phyloP scores from a whole-genome alignment of 1,284 basidiomycete species.

The Xerocomus minutiporus region DNA sequence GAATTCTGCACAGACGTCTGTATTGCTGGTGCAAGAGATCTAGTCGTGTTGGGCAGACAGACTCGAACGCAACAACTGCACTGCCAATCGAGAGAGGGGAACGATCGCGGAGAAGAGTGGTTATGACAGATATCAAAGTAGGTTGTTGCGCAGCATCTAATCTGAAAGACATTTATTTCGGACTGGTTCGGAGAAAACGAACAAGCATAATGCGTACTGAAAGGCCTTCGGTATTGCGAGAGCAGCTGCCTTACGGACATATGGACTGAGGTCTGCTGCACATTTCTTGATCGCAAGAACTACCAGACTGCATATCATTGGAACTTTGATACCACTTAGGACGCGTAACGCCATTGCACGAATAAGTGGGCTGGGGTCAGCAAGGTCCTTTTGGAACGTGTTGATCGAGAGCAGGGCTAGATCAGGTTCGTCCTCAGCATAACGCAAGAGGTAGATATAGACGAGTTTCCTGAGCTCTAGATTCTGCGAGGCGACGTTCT shows the following conservation, averaged over 20 bases:
- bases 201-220: slow-evolving; percentile 49
- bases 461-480: slow-evolving; percentile 96
- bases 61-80: slow-evolving; percentile 80
- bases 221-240: slow-evolving; percentile 85
- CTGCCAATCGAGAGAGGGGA: slow-evolving; percentile 88
- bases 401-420: slow-evolving; percentile 96
- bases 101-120: slow-evolving; percentile 73
- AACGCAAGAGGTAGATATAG: slow-evolving; percentile 94
- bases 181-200: neutral
- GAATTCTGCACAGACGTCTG: slow-evolving; percentile 75
- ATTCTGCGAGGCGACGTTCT: slow-evolving; percentile 86
- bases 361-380: slow-evolving; percentile 88
- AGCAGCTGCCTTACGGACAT: slow-evolving; percentile 89
- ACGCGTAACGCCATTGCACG: slow-evolving; percentile 94
- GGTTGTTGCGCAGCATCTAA: slow-evolving; percentile 72
- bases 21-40: slow-evolving; percentile 90
- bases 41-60: slow-evolving; percentile 77
- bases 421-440: slow-evolving; percentile 90
- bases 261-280: slow-evolving; percentile 85
- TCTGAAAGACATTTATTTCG: slow-evolving; percentile 37
- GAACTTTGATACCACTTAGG: slow-evolving; percentile 85
- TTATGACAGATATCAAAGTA: slow-evolving; percentile 70
- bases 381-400: slow-evolving; percentile 96
- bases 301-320: slow-evolving; percentile 83
- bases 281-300: slow-evolving; percentile 89